Percentiles rank a stretch among this genome's conserved stretches.
These are phyloP conservation scores for Rhodocollybia butyracea DNA, from an alignment of 768 basidiomycete species.

Conservation along the genomic window DNA sequence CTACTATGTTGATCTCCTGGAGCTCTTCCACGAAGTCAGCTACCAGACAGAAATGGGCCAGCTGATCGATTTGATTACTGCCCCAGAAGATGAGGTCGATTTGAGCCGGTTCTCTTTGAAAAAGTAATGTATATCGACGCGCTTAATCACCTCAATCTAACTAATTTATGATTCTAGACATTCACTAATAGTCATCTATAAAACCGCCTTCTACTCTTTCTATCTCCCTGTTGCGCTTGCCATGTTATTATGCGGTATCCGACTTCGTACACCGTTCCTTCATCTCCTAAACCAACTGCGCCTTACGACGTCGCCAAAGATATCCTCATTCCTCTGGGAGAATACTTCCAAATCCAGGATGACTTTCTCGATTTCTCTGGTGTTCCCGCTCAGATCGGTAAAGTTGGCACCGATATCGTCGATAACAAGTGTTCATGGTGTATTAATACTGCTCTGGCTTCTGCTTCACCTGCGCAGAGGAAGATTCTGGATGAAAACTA, in stretches of 20 bases:
- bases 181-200: conserved; percentile 91
- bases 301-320: conserved; percentile 27
- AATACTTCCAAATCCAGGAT: conserved; percentile 99
- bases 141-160: not conserved
- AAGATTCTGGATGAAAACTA: conserved; percentile 53
- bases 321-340: conserved; percentile 89
- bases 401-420: conserved; percentile 96
- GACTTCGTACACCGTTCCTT: conserved; percentile 65
- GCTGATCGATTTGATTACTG: conserved; percentile 92
- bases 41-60: conserved; percentile 97
- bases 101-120: conserved; percentile 83
- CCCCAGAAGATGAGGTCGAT: conserved; percentile 87
- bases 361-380: conserved; percentile 94
- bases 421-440: conserved; percentile 99
- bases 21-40: conserved; percentile 86
- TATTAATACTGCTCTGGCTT: conserved; percentile 78
- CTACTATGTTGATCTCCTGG: conserved; percentile 88
- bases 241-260: conserved; percentile 76
- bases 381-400: conserved; percentile 62
- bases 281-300: conserved; percentile 26
- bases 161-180: conserved; percentile 48
- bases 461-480: conserved; percentile 54
- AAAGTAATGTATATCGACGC: conserved; percentile 47
- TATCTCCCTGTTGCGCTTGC: conserved; percentile 97
- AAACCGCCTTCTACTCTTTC: conserved; percentile 97